These are phyloP conservation scores for Polygonum maritimum DNA, from an alignment of 148 eudicot genomes.

Conservation along the genomic window DNA sequence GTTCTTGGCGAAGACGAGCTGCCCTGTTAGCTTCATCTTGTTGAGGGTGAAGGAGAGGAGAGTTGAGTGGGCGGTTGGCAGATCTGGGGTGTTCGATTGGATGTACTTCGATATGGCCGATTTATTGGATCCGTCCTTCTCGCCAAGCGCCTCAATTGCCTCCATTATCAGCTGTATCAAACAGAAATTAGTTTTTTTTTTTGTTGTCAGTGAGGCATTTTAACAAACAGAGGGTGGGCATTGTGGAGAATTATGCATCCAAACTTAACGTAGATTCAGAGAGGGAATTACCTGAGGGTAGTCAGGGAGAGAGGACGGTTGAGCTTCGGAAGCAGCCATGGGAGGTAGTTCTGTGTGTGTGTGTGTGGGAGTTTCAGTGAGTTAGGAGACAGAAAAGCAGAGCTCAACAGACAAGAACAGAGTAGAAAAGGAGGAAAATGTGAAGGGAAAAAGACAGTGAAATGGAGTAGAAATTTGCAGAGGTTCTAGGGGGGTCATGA, in stretches of 20 bases:
- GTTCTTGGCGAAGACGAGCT: slow-evolving; percentile 37
- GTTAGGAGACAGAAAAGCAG: not conserved
- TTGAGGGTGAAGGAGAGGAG: slow-evolving; percentile 30
- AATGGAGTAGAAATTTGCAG: too few relatives aligned
- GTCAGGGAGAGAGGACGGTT: slow-evolving; percentile 23
- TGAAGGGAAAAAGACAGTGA: not conserved
- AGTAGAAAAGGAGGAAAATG: not conserved
- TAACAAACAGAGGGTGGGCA: not conserved
- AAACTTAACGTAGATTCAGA: not conserved
- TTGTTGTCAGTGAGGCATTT: not conserved
- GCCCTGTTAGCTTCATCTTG: slow-evolving; percentile 31
- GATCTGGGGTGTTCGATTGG: slow-evolving; percentile 24
- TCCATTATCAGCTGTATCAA: slow-evolving; percentile 33
- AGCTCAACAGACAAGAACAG: not conserved
- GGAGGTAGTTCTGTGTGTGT: not conserved
- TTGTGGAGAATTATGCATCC: not conserved
- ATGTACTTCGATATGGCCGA: slow-evolving; percentile 33
- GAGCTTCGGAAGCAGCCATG: not conserved
- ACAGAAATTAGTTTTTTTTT: not conserved
- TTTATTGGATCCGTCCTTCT: slow-evolving; percentile 33
- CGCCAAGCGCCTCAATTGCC: slow-evolving; percentile 27
- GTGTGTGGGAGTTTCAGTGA: not conserved
- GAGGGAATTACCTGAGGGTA: slow-evolving; percentile 26
- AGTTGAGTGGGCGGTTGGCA: slow-evolving; percentile 30
- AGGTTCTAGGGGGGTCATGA: not conserved